phyloP scores from a whole-genome alignment of 352 stramenopile genomes.

The Pythium sp. region DNA sequence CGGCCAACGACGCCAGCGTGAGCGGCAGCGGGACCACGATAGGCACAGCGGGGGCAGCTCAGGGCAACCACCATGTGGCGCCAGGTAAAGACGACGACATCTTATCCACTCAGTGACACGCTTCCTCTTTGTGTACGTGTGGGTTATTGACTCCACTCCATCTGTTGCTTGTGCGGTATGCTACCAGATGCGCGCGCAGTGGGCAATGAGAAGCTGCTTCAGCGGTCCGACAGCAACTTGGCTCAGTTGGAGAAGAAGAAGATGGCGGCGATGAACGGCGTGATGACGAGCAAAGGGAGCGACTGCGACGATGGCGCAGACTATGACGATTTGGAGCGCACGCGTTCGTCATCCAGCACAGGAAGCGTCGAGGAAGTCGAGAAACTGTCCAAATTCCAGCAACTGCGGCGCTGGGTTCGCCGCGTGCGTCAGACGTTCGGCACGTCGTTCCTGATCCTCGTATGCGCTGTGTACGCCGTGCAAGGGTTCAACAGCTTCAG shows the following conservation, averaged over 20 bases:
- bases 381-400: conserved; percentile 28
- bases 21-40: not conserved
- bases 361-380: conserved; percentile 17
- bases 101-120: not conserved
- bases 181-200: not conserved
- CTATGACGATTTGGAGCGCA: conserved; percentile 11
- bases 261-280: not conserved
- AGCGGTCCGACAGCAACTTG: conserved; percentile 8
- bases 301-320: conserved; percentile 5
- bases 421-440: conserved; percentile 65
- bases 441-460: conserved; percentile 63
- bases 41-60: not conserved
- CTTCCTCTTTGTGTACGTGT: not conserved
- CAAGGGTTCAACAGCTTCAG: conserved; percentile 94
- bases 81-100: not conserved
- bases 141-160: not conserved
- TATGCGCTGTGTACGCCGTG: conserved; percentile 90
- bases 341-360: conserved; percentile 8
- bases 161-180: not conserved
- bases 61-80: not conserved
- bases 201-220: conserved; percentile 19
- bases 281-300: conserved; percentile 7
- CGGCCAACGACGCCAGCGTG: not conserved
- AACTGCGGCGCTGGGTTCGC: conserved; percentile 47
- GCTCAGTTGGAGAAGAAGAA: conserved; percentile 17